Base-by-base conservation (phyloP, 2,329 filamentous ascomycete genomes). In the Aspergillus ochraceus region DNA sequence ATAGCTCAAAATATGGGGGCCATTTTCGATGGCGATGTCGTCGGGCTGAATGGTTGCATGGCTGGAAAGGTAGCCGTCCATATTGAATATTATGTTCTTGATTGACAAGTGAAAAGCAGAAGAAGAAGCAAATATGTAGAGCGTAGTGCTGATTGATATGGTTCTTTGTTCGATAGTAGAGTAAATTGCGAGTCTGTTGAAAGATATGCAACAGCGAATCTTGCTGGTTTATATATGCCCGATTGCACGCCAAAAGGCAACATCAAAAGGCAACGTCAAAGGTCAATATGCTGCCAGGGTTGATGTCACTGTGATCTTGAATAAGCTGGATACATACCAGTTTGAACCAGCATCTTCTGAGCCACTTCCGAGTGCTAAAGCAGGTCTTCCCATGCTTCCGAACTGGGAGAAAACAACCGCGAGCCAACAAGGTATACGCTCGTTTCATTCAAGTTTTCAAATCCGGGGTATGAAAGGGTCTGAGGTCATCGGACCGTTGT, bases 21-120 rank as follows among this genome's bases (percentile, higher is more conserved):
- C 45, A n/a, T 57, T 42, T 29, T 60, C 54, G 19, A 60, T 49
- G 42, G 58, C 58, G 14, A 54, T 26, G 4, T 22, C 14, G 30
- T 14, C 17, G 8, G 36, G 36, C 3, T 42, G 14, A n/a, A 42
- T 6, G 14, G 6, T 42, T 42, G 36, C 36, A 42, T 8, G 17
- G 2, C 17, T 42, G 17, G 14, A 42, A 8, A 42, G 36, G 6
- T 42, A 42, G 17, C 36, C 6, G 17, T 42, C 36, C 36, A 42
- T 42, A 42, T 42, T 42, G 36, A 1, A 14, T 17, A 9, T n/a
- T n/a, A 8, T 3, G 4, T n/a, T 42, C 12, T 1, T n/a, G 4
- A n/a, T 6, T 17, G 36, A n/a, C 17, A 17, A 17, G 17, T 12
- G 32, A 14, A 8, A 8, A n/a, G 17, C 14, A 17, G 8, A 42